Conservation (phyloP, 192 early-diverging fungal species). For the Backusella australiensis region DNA sequence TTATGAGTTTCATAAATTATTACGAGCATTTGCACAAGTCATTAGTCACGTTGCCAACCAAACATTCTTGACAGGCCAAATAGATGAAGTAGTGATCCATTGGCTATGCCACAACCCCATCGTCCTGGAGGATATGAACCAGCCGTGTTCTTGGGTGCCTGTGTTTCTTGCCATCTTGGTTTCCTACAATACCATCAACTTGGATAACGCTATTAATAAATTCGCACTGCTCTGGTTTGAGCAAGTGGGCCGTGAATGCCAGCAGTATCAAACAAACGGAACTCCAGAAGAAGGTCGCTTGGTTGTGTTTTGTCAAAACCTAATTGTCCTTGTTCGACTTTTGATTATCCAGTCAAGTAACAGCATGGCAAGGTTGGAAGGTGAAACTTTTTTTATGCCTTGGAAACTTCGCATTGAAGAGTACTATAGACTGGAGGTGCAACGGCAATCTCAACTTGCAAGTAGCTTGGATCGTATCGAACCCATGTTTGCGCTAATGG, state of each 20-base stretch:
- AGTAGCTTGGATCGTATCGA: constrained; percentile 27
- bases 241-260: constrained; percentile 17
- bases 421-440: constrained; percentile 15
- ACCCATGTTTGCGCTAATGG: constrained; percentile 28
- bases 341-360: constrained; percentile 30
- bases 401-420: constrained; percentile 30
- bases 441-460: constrained; percentile 18
- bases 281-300: constrained; percentile 11
- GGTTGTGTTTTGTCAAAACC: constrained; percentile 33
- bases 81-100: constrained; percentile 25
- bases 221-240: constrained; percentile 28
- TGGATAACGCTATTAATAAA: constrained; percentile 23
- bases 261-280: constrained; percentile 8
- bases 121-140: constrained; percentile 20
- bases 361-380: constrained; percentile 1
- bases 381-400: background rate
- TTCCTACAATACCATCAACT: constrained; percentile 11
- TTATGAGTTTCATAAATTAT: constrained; percentile 6
- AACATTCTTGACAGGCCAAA: constrained; percentile 20
- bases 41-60: constrained; percentile 18
- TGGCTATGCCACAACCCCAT: constrained; percentile 13
- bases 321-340: constrained; percentile 32
- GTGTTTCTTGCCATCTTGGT: constrained; percentile 33
- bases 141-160: constrained; percentile 29
- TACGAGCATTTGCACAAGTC: constrained; percentile 26